These are phyloP conservation scores for Talaromyces sp. DNA, from an alignment of 2,329 filamentous ascomycete species.

Conservation along the genomic window DNA sequence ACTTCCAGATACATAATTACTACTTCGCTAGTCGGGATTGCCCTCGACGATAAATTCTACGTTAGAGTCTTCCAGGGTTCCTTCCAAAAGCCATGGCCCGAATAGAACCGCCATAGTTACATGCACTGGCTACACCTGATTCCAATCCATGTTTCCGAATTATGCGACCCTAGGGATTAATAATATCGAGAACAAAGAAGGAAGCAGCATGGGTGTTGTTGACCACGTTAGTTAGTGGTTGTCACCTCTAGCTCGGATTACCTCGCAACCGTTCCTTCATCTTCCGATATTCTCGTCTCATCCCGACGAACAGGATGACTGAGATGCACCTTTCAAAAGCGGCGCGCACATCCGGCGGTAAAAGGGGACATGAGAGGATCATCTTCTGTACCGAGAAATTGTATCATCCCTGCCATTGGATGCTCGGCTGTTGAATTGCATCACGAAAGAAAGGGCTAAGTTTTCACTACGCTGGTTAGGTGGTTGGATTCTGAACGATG, in stretches of 20 bases:
- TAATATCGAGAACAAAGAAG: constrained; percentile 4
- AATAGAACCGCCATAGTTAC: background rate
- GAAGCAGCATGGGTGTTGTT: constrained; percentile 1
- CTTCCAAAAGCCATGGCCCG: background rate
- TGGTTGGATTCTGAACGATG: background rate
- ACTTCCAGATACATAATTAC: background rate
- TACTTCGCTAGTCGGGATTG: background rate
- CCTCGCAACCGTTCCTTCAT: constrained; percentile 5
- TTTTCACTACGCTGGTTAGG: background rate
- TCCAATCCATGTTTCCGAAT: constrained; percentile 7
- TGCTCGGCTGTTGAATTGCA: background rate
- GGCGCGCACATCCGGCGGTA: background rate
- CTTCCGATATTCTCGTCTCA: constrained; percentile 8
- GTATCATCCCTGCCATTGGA: background rate
- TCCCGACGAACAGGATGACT: background rate
- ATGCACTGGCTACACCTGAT: background rate
- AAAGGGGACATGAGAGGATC: background rate
- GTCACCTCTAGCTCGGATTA: constrained; percentile 4
- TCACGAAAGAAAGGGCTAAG: background rate
- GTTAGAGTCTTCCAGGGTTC: background rate
- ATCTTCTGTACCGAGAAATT: background rate
- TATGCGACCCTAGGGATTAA: constrained; percentile 5
- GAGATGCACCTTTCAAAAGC: background rate
- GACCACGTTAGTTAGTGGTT: background rate
- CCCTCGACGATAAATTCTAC: background rate